These are phyloP conservation scores for Terfezia boudieri DNA, from an alignment of 495 filamentous ascomycete species.

Conservation along the genomic window DNA sequence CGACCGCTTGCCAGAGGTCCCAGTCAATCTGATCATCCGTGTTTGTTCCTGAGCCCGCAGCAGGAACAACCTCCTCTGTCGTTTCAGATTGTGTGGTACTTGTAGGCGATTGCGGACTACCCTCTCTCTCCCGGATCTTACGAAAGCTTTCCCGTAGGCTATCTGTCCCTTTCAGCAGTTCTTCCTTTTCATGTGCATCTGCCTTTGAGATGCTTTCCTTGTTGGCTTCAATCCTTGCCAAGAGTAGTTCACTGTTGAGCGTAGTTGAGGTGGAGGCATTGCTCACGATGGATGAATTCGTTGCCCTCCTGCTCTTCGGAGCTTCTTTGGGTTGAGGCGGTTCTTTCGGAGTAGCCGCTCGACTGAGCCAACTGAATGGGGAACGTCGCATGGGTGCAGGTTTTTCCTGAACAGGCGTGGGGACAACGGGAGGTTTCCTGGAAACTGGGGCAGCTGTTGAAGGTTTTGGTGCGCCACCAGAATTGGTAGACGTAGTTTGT, in stretches of 20 bases:
- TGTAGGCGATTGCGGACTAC: not conserved
- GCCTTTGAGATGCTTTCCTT: conserved; percentile 5
- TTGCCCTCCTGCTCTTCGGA: conserved; percentile 13
- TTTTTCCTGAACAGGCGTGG: conserved; percentile 6
- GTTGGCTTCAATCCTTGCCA: conserved; percentile 10
- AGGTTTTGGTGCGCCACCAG: conserved; percentile 1
- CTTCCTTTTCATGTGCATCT: conserved; percentile 16
- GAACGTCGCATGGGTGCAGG: conserved; percentile 11
- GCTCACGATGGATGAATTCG: conserved; percentile 14
- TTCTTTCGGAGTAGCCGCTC: conserved; percentile 5
- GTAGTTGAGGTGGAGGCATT: conserved; percentile 11
- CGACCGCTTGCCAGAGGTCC: conserved; percentile 93
- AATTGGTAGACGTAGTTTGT: conserved; percentile 8
- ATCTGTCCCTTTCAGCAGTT: conserved; percentile 11
- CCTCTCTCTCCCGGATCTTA: conserved; percentile 14
- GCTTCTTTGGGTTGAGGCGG: conserved; percentile 2
- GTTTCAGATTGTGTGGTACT: not conserved
- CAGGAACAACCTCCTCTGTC: conserved; percentile 2
- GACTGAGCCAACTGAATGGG: conserved; percentile 19
- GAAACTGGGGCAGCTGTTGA: conserved; percentile 1
- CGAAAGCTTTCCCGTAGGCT: conserved; percentile 17
- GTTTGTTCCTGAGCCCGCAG: conserved; percentile 2
- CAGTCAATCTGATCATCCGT: conserved; percentile 44
- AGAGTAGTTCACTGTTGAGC: conserved; percentile 12
- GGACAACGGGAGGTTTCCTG: conserved; percentile 6